Evolutionary conservation across 176 grass and related monocot genomes (phyloP), one percentile per base, ranked within the genome.

Genomic region (Cenchrus purpureus): DNA sequence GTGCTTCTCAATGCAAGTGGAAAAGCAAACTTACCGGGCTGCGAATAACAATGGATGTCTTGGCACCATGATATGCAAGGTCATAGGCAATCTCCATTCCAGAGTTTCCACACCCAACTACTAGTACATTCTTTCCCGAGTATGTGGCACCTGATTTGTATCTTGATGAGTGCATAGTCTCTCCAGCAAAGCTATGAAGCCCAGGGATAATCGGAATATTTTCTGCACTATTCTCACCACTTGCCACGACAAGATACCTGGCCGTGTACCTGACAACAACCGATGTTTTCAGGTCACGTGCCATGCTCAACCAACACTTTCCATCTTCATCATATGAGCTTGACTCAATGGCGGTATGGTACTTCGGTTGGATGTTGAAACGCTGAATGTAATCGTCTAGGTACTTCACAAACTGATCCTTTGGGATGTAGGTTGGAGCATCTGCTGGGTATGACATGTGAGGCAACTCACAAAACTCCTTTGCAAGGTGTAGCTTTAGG

Each of bases 381-480:
- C 1, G 28, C 0, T 20, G 10, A 2, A 16, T 12, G 6, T 92
- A 92, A 1, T 31, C 7, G 19, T 85, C 69, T 2, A 92, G 1
- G 40, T 88, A 86, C 16, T 6, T 34, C 9, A 92, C 16, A 7
- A 88, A 92, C 13, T 56, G 7, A 4, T 66, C 34, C 28, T 54
- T 88, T 0, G 82, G 82, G 4, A 88, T 16, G 29, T 72, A 91
- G 8, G 82, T 86, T 0, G 90, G 86, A 0, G 73, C 3, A 7
- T 15, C 25, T 0, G 6, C 4, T 0, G 82, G 90, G 44, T 73
- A 81, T 0, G 82, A 9, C 81, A 77, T 77, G 76, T 77, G 55
- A 0, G 89, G 89, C 22, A 91, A 15, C 51, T 22, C 25, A 29
- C 85, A 87, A 14, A 88, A 91, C n/a, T 61, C 59, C 69, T 91